Percentiles rank a stretch among this genome's conserved stretches.
phyloP scores from a whole-genome alignment of 129 eudicot genomes.

The Flaveria sonorensis region DNA sequence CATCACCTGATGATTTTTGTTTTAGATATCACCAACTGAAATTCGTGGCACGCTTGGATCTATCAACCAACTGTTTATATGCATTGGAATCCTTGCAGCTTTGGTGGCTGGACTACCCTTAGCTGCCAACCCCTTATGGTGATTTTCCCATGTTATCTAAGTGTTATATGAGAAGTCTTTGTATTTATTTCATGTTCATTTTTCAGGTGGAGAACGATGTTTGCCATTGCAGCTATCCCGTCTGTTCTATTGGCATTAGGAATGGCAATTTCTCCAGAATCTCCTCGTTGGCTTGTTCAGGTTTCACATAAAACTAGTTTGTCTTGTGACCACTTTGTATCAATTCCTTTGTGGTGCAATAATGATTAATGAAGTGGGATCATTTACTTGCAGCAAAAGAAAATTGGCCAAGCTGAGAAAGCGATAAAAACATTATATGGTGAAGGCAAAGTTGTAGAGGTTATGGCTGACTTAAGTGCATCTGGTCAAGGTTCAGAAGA shows the following conservation, averaged over 20 bases:
- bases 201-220: conserved; percentile 98
- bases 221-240: conserved; percentile 77
- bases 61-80: conserved; percentile 83
- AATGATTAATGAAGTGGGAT: neutral
- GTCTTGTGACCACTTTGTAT: conserved; percentile 16
- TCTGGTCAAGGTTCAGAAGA: conserved; percentile 65
- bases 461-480: conserved; percentile 71
- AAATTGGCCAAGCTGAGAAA: conserved; percentile 59
- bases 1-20: conserved; percentile 23
- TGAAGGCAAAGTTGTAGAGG: conserved; percentile 77
- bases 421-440: conserved; percentile 64
- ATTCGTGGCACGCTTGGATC: conserved; percentile 98
- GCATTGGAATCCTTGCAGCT: conserved; percentile 87
- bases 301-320: conserved; percentile 40
- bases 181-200: conserved; percentile 8
- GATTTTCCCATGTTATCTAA: conserved; percentile 9
- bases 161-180: neutral
- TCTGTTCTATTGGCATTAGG: conserved; percentile 88
- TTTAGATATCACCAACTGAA: conserved; percentile 93
- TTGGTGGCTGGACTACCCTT: conserved; percentile 90
- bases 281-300: conserved; percentile 97
- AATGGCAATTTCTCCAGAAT: conserved; percentile 94
- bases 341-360: neutral
- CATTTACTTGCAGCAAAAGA: conserved; percentile 70
- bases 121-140: conserved; percentile 86